Conservation (phyloP, 2,329 filamentous ascomycete genomes). For the Gaeumannomyces sp. region DNA sequence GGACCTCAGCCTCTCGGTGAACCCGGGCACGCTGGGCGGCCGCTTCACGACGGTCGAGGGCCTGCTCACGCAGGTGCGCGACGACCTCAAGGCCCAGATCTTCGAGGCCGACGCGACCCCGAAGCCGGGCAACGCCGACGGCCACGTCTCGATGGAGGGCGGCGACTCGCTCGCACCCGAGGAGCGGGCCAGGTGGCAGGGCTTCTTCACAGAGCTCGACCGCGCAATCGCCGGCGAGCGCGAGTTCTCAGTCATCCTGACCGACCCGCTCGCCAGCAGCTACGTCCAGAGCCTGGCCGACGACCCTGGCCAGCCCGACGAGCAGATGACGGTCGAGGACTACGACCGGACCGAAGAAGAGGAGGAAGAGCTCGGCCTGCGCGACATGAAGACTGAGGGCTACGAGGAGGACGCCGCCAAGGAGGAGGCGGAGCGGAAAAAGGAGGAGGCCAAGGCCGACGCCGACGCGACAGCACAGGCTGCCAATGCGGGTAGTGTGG, state of each 20-base stretch:
- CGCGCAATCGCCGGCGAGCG: slow-evolving; percentile 73
- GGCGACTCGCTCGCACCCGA: slow-evolving; percentile 69
- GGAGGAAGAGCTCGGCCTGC: slow-evolving; percentile 84
- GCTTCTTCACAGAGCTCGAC: slow-evolving; percentile 73
- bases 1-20: slow-evolving; percentile 79
- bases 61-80: slow-evolving; percentile 82
- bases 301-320: slow-evolving; percentile 63
- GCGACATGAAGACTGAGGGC: slow-evolving; percentile 86
- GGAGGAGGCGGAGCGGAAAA: slow-evolving; percentile 20
- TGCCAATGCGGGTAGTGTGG: not conserved
- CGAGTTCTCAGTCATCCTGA: slow-evolving; percentile 75
- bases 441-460: slow-evolving; percentile 15
- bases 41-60: slow-evolving; percentile 97
- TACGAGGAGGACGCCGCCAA: slow-evolving; percentile 58
- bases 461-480: not conserved
- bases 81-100: slow-evolving; percentile 82
- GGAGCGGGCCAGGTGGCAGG: slow-evolving; percentile 67
- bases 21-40: slow-evolving; percentile 89
- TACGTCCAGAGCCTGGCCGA: slow-evolving; percentile 88
- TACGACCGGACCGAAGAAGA: slow-evolving; percentile 88
- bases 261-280: slow-evolving; percentile 84
- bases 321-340: slow-evolving; percentile 72
- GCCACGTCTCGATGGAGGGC: slow-evolving; percentile 52
- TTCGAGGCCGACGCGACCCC: slow-evolving; percentile 39
- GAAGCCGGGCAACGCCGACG: slow-evolving; percentile 41